Evolutionary conservation across 768 basidiomycete species (phyloP).

Genomic region (Mycena metata): DNA sequence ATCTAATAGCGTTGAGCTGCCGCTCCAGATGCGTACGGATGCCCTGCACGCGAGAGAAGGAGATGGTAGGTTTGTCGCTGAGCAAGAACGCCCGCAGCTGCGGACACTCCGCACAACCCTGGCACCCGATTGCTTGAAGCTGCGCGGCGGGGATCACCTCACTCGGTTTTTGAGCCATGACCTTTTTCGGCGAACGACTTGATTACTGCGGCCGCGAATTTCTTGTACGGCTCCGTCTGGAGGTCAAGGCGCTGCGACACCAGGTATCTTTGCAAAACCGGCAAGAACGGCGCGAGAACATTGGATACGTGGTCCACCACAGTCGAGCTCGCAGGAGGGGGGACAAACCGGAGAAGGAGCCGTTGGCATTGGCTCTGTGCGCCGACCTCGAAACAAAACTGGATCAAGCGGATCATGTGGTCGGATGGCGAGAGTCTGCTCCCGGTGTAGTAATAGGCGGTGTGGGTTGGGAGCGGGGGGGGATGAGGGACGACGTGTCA

Average conservation of each 20-base stretch:
- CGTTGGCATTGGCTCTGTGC: neutral
- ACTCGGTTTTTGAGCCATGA: constrained; percentile 3
- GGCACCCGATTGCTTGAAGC: neutral
- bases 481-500: neutral
- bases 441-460: too few species aligned
- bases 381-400: constrained; percentile 32
- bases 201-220: constrained; percentile 19
- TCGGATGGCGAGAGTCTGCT: too few species aligned
- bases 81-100: neutral
- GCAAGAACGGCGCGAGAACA: constrained; percentile 29
- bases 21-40: neutral
- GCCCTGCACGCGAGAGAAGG: neutral
- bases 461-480: too few species aligned
- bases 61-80: neutral
- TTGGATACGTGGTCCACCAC: constrained; percentile 9
- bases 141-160: too few species aligned
- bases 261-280: constrained; percentile 13
- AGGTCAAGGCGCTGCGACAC: neutral
- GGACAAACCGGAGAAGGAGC: constrained; percentile 12
- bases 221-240: constrained; percentile 18
- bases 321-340: constrained; percentile 1
- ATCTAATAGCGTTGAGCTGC: neutral
- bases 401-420: constrained; percentile 19
- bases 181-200: constrained; percentile 23
- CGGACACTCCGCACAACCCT: neutral